Evolutionary conservation across 495 filamentous ascomycete genomes (phyloP).

Genomic region (Talaromyces stipitatus): DNA sequence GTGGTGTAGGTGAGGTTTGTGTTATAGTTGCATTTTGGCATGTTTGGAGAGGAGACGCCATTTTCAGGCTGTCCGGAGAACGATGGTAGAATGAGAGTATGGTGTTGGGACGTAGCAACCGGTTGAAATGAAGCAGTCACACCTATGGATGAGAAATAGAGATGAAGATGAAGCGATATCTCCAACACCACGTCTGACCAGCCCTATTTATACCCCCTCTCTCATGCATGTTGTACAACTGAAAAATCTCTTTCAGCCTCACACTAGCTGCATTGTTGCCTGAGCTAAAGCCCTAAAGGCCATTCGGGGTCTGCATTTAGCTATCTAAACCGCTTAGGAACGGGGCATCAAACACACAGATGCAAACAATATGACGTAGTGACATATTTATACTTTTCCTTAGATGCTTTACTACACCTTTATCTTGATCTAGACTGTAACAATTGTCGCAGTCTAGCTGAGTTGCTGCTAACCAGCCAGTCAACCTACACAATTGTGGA

Average conservation of each 20-base stretch:
- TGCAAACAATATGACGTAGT: background rate
- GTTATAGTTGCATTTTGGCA: background rate
- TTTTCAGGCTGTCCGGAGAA: too few relatives aligned
- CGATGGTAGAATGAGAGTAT: background rate
- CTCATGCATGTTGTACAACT: background rate
- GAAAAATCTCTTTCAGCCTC: background rate
- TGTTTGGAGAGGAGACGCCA: background rate
- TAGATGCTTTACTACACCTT: too few relatives aligned
- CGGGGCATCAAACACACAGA: background rate
- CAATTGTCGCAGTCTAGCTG: too few relatives aligned
- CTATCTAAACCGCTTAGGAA: background rate
- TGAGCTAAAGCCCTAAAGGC: background rate
- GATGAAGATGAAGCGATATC: background rate
- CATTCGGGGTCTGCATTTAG: background rate
- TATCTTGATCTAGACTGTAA: too few relatives aligned
- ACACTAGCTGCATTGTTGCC: background rate
- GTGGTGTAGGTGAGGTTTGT: background rate
- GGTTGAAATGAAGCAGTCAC: background rate
- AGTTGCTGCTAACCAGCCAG: too few relatives aligned
- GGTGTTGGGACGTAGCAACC: background rate
- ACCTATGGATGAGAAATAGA: background rate
- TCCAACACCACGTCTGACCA: background rate
- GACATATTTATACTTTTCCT: too few relatives aligned
- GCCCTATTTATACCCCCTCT: background rate
- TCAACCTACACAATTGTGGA: too few relatives aligned